phyloP scores from a whole-genome alignment of 2,329 filamentous ascomycete species.

The Aspergillus costaricaensis region DNA sequence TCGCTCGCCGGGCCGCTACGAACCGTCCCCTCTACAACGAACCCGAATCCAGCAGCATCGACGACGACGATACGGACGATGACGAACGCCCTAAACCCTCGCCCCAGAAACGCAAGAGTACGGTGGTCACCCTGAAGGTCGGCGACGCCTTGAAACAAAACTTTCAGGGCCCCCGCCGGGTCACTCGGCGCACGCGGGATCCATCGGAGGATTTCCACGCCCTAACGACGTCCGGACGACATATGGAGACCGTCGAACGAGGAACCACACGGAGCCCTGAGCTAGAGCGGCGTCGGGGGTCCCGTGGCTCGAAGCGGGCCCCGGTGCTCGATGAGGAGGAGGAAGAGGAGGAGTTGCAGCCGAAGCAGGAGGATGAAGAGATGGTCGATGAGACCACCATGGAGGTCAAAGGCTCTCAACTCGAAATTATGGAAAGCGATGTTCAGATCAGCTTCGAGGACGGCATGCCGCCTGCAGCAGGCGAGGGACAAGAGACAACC shows the following conservation, averaged over 20 bases:
- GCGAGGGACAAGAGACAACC: conserved; percentile 25
- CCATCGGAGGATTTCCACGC: conserved; percentile 58
- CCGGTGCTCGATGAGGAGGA: conserved; percentile 31
- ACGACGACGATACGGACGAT: conserved; percentile 32
- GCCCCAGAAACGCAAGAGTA: conserved; percentile 26
- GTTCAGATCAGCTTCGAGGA: conserved; percentile 38
- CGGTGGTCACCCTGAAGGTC: conserved; percentile 35
- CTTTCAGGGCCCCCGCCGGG: conserved; percentile 48
- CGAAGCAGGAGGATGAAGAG: conserved; percentile 44
- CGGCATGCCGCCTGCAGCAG: conserved; percentile 25
- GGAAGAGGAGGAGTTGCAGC: conserved; percentile 20
- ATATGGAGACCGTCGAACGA: conserved; percentile 56
- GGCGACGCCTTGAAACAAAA: conserved; percentile 29
- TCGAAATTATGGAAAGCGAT: conserved; percentile 48
- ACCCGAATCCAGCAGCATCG: conserved; percentile 48
- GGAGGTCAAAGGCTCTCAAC: conserved; percentile 42
- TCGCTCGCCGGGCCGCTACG: conserved; percentile 58
- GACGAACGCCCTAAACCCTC: conserved; percentile 21
- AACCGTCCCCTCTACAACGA: conserved; percentile 60
- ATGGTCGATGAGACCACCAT: conserved; percentile 50
- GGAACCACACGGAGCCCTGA: conserved; percentile 56
- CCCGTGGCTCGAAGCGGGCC: conserved; percentile 44
- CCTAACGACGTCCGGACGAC: conserved; percentile 60
- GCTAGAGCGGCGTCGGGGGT: conserved; percentile 30
- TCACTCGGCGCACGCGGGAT: conserved; percentile 61